Conservation (phyloP, 164 flowering plant species). For the Warburgia ugandensis region DNA sequence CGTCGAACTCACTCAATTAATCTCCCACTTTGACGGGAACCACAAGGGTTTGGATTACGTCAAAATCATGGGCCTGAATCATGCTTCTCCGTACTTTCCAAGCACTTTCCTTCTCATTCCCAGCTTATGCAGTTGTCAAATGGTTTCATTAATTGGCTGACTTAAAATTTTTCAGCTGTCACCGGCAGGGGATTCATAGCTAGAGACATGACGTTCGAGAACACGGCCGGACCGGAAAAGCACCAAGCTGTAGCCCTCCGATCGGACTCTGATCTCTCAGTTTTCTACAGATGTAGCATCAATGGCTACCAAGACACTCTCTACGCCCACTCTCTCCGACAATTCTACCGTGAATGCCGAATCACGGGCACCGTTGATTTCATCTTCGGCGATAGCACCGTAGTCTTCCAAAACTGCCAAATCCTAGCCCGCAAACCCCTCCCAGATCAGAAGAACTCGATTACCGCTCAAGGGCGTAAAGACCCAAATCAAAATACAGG, state of each 20-base stretch:
- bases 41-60: no score
- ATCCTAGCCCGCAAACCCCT: slow-evolving; percentile 54
- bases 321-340: slow-evolving; percentile 53
- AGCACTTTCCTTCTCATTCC: no score
- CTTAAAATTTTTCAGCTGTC: no score
- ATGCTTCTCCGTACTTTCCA: no score
- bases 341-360: slow-evolving; percentile 71
- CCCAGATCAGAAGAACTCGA: slow-evolving; percentile 69
- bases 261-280: slow-evolving; percentile 42
- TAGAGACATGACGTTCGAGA: slow-evolving; percentile 40
- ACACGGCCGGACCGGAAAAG: slow-evolving; percentile 49
- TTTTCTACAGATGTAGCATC: slow-evolving; percentile 28
- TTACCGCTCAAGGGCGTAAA: slow-evolving; percentile 81
- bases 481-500: slow-evolving; percentile 56
- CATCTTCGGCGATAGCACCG: slow-evolving; percentile 74
- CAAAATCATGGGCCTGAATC: no score
- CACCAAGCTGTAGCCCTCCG: slow-evolving; percentile 52
- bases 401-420: slow-evolving; percentile 59
- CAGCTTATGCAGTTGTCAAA: no score
- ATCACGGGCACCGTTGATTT: slow-evolving; percentile 81
- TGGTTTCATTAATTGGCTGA: no score
- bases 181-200: slow-evolving; percentile 45
- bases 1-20: no score
- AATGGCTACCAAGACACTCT: slow-evolving; percentile 48
- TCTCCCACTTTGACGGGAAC: no score